Base-by-base conservation (phyloP, 2,329 filamentous ascomycete species). In the Cladophialophora exuberans region DNA sequence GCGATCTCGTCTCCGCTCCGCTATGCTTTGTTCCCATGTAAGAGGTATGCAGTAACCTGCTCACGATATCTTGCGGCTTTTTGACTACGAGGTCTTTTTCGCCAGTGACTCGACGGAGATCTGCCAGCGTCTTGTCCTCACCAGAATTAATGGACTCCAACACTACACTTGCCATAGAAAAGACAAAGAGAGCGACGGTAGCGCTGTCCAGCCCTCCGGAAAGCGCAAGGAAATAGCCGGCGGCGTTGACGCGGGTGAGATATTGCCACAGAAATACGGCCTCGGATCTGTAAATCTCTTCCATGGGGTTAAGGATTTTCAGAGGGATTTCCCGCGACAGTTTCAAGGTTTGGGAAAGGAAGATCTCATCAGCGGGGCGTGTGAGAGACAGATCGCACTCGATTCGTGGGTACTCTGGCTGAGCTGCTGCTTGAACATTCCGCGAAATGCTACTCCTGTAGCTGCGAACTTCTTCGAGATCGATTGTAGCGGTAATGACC, bases 11-110 rank as follows among this genome's bases (percentile, higher is more conserved):
- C 60, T 90, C 86, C 36, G 75, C 72, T 45, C 82, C 85, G 36
- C 86, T 86, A 59, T 87, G 83, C 62, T 78, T 73, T 65, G 85
- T 91, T 9, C 87, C 88, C 83, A 90, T 87, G 70, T 84, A 89
- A 42, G 79, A 76, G 1, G 85, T 89, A 61, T 81, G 78, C 62
- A 88, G 84, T 33, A 87, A 76, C 2, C 74, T 71, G 45, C 74
- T 73, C 63, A 78, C 84, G 30, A 89, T 76, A 51, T 87, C 83
- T 63, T 88, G 75, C 79, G 84, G 83, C 11, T 71, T 73, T 52
- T 69, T 75, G 13, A 76, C 72, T 39, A 73, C 72, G 3, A 67
- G 67, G 26, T 50, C 23, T 41, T 33, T 33, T 13, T 52, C 49
- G 11, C 57, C 57, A 2, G 57, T 60, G 22, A 70, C 57, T 7